Percentiles rank a stretch among this genome's conserved stretches.
Conservation (phyloP, 306 rosid species). For the Abrus precatorius region DNA sequence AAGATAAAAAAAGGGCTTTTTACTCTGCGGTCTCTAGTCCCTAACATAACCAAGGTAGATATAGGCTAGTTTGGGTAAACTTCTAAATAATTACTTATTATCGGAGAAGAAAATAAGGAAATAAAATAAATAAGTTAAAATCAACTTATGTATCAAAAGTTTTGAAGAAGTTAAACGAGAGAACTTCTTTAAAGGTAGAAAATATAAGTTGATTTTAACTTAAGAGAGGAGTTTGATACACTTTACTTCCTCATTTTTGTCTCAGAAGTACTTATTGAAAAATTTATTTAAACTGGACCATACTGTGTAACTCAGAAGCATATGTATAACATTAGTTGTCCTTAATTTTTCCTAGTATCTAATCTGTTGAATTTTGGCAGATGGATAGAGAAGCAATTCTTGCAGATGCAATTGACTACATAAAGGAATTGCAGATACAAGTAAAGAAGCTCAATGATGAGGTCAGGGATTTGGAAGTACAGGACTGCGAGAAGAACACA, state of each 20-base stretch:
- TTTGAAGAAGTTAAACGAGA: too few relatives aligned
- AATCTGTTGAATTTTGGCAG: slow-evolving; percentile 51
- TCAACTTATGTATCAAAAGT: too few relatives aligned
- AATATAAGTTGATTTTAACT: too few relatives aligned
- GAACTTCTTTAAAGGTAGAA: too few relatives aligned
- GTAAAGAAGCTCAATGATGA: slow-evolving; percentile 60
- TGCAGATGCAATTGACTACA: slow-evolving; percentile 74
- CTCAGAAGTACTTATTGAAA: too few relatives aligned
- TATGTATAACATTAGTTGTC: not conserved
- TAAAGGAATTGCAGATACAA: slow-evolving; percentile 67
- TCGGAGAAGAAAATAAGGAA: too few relatives aligned
- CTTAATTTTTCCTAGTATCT: slow-evolving; percentile 26
- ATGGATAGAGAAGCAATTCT: slow-evolving; percentile 79
- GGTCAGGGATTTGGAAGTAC: slow-evolving; percentile 61
- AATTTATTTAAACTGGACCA: too few relatives aligned
- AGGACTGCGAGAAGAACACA: slow-evolving; percentile 49
- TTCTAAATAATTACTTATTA: too few relatives aligned
- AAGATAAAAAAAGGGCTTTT: slow-evolving; percentile 64
- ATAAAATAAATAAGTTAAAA: too few relatives aligned
- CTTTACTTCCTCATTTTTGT: too few relatives aligned
- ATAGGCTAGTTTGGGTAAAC: not conserved
- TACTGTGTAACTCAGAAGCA: slow-evolving; percentile 7
- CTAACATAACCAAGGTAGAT: slow-evolving; percentile 85
- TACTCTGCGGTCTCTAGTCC: slow-evolving; percentile 79
- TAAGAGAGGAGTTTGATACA: too few relatives aligned